Conservation (phyloP, 176 grass and related monocot genomes). For the Aegilops umbellulata region DNA sequence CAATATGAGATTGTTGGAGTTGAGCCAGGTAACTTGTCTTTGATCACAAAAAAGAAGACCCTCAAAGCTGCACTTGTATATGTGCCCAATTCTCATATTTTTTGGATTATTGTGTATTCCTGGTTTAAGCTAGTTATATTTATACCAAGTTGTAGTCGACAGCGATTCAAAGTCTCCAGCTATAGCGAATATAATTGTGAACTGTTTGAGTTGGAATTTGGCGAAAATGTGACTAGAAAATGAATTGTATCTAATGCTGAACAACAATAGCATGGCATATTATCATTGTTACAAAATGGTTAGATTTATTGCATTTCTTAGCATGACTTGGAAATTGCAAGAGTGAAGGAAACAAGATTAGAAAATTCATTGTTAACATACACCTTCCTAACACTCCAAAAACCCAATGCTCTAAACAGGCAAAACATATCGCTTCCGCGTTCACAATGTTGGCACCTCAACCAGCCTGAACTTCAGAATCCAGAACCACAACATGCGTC, state of each 20-base stretch:
- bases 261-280: neutral
- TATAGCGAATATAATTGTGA: neutral
- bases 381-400: neutral
- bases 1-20: constrained; percentile 73
- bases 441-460: constrained; percentile 85
- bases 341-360: neutral
- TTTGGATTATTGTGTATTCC: neutral
- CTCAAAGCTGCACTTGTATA: neutral
- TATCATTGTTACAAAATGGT: neutral
- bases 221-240: neutral
- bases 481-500: constrained; percentile 75
- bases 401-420: constrained; percentile 42
- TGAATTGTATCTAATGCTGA: neutral
- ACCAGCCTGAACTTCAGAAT: constrained; percentile 94
- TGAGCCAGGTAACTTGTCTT: constrained; percentile 58
- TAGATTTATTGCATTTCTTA: neutral
- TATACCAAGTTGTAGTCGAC: neutral
- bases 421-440: constrained; percentile 73
- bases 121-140: neutral
- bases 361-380: neutral
- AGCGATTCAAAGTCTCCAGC: neutral
- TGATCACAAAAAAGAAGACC: neutral
- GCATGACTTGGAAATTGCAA: neutral
- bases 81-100: neutral
- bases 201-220: neutral